Base-by-base conservation (phyloP, 371 early-diverging fungal species). In the Lichtheimia ramosa region DNA sequence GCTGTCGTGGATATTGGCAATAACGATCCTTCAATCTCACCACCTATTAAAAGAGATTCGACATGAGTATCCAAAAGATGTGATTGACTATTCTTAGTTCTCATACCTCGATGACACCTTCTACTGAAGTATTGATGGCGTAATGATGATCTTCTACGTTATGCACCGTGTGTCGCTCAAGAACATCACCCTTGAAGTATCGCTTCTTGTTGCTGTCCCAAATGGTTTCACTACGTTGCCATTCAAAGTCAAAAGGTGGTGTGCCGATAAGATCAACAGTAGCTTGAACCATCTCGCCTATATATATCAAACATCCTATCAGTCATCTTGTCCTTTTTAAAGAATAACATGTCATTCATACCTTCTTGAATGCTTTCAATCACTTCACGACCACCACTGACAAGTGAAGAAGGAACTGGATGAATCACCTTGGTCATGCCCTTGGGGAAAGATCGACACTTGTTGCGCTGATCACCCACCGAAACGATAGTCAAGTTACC, bases 201-300 rank as follows among this genome's bases (percentile, higher is more conserved):
- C 67, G 70, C 10, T 74, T 74, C 15, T 70, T 64, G 10, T 61
- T 43, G 10, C 49, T 54, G 59, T 80, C 75, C 70, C 71, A 77
- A 20, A 79, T 66, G 5, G 79, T 57, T 58, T 77, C 70, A 51
- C 72, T 77, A 51, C 81, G 66, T 48, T 70, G 75, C 77, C 81
- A 83, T 56, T 76, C 77, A 62, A 83, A 83, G 42, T 79, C 74
- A 58, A 83, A 83, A 4, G 83, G 83, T 23, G 83, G 79, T 14
- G 68, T 71, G 41, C 83, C 83, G 43, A 75, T 53, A 8, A 83
- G 62, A 48, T 83, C 77, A 24, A 83, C 68, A 6, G 66, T 63
- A 14, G 77, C 79, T 54, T 83, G 77, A 5, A 73, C 76, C 75
- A 75, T 77, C 21, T 82, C 83, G 39, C 83, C 75, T 72, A 48